phyloP scores from a whole-genome alignment of 306 rosid species.

The Castanea sativa region DNA sequence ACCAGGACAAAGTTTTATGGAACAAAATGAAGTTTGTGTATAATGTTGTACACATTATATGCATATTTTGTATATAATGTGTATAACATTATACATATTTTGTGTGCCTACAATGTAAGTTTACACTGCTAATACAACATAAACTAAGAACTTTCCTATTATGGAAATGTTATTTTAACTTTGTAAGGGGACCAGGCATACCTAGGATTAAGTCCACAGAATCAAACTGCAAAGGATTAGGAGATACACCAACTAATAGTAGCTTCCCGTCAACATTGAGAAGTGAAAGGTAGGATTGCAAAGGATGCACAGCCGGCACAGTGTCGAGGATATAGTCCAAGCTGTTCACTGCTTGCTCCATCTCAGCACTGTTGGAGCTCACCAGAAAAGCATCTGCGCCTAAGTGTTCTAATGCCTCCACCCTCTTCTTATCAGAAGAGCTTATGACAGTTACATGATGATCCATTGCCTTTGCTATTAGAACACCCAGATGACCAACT shows the following conservation, averaged over 20 bases:
- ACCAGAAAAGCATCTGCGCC: conserved; percentile 44
- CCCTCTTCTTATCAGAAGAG: conserved; percentile 46
- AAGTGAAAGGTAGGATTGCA: conserved; percentile 31
- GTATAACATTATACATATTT: no score
- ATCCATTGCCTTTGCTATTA: conserved; percentile 49
- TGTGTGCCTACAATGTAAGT: no score
- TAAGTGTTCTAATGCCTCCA: conserved; percentile 36
- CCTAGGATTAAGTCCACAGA: conserved; percentile 38
- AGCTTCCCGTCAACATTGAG: conserved; percentile 40
- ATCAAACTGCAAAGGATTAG: conserved; percentile 34
- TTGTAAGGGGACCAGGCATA: neutral
- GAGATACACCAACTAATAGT: conserved; percentile 38
- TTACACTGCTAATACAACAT: no score
- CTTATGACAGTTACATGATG: conserved; percentile 56
- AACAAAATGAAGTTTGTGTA: no score
- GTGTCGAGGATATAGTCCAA: conserved; percentile 49
- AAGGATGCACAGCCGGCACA: conserved; percentile 37
- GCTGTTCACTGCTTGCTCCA: conserved; percentile 31
- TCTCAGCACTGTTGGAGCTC: conserved; percentile 29
- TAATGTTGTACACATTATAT: no score
- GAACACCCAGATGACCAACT: conserved; percentile 43
- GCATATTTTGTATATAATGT: no score
- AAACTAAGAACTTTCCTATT: no score
- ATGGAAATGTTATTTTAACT: no score
- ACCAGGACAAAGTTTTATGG: no score